These are phyloP conservation scores for Phlyctochytrium bullatum DNA, from an alignment of 192 early-diverging fungal genomes.

Conservation along the genomic window DNA sequence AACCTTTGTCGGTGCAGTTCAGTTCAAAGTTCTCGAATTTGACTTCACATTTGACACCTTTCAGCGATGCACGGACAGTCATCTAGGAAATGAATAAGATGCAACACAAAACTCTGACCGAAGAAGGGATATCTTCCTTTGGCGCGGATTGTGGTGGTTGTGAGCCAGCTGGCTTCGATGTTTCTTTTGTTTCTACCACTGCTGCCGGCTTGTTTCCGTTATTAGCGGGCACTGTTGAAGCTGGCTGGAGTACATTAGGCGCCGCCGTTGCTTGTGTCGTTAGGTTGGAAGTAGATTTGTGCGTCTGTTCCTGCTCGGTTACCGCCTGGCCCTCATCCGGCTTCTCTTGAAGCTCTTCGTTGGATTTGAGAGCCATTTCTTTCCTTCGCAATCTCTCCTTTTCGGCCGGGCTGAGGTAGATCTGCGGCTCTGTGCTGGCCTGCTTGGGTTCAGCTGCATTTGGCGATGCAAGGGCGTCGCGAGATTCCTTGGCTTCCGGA, in stretches of 20 bases:
- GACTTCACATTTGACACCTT: slow-evolving; percentile 41
- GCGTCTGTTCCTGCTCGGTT: slow-evolving; percentile 3
- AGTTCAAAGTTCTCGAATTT: slow-evolving; percentile 34
- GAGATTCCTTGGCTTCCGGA: neutral
- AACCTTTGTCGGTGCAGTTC: slow-evolving; percentile 43
- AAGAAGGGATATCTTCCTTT: no score
- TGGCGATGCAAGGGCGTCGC: neutral
- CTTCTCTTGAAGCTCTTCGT: neutral
- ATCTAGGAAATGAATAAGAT: no score
- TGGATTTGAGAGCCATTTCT: slow-evolving; percentile 5
- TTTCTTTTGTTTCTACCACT: no score
- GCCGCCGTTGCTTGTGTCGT: no score
- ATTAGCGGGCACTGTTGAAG: no score
- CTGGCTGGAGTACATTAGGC: no score
- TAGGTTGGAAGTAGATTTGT: no score
- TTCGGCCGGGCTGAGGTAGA: slow-evolving; percentile 9
- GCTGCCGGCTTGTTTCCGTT: no score
- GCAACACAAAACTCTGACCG: no score
- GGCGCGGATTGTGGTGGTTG: no score
- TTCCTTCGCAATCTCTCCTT: slow-evolving; percentile 20
- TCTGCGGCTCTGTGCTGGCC: neutral
- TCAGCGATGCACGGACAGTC: slow-evolving; percentile 22
- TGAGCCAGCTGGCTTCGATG: no score
- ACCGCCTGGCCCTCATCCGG: neutral
- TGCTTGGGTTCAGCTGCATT: neutral